These are phyloP conservation scores for Lentinula sp. DNA, from an alignment of 768 basidiomycete genomes.

Conservation along the genomic window DNA sequence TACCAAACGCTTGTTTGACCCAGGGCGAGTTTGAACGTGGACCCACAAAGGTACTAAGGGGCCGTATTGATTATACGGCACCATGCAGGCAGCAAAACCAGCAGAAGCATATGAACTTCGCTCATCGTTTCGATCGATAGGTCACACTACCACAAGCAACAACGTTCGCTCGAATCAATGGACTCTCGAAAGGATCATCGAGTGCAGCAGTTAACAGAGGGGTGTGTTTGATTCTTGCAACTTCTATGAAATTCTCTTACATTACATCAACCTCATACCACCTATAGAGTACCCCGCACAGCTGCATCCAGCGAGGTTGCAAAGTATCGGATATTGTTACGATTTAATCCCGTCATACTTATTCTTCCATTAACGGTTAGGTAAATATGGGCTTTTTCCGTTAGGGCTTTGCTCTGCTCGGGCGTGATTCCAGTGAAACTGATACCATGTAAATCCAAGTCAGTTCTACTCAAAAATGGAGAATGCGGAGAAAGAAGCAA, in stretches of 20 bases:
- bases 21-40: too few species aligned
- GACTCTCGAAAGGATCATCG: too few species aligned
- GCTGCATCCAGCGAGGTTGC: constrained; percentile 64
- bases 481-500: constrained; percentile 10
- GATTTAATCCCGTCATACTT: constrained; percentile 92
- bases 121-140: too few species aligned
- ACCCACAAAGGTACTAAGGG: too few species aligned
- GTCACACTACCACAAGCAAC: too few species aligned
- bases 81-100: too few species aligned
- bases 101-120: too few species aligned
- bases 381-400: constrained; percentile 75
- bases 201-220: too few species aligned
- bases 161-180: too few species aligned
- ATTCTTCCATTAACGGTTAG: constrained; percentile 85
- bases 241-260: background rate
- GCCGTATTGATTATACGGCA: too few species aligned
- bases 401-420: constrained; percentile 60
- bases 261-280: constrained; percentile 10
- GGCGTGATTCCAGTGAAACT: constrained; percentile 82
- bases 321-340: constrained; percentile 70
- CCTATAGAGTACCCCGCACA: constrained; percentile 34
- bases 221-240: too few species aligned
- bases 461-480: constrained; percentile 8
- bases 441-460: constrained; percentile 3
- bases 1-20: too few species aligned